Conservation (phyloP, 352 stramenopile genomes). For the Phytopythium aichiense region DNA sequence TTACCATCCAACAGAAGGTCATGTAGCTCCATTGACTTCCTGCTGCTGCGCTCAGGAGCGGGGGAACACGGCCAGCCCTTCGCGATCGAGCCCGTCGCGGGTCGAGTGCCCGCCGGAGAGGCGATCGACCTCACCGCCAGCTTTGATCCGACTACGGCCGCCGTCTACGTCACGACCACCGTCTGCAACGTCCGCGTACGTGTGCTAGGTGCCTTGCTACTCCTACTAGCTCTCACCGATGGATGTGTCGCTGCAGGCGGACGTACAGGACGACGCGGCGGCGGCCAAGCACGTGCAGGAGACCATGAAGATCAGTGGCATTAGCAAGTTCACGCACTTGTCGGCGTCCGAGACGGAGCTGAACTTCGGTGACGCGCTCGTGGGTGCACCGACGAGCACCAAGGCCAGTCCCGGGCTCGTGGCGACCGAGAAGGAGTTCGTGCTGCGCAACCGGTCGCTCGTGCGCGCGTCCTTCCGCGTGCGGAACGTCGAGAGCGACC, state of each 20-base stretch:
- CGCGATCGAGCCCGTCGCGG: slow-evolving; percentile 60
- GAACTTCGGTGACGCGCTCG: slow-evolving; percentile 82
- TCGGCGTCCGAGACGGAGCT: slow-evolving; percentile 71
- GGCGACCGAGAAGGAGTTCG: slow-evolving; percentile 72
- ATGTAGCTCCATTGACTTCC: background rate
- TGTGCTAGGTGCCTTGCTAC: background rate
- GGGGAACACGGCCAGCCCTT: slow-evolving; percentile 74
- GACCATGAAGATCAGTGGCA: slow-evolving; percentile 83
- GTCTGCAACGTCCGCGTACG: slow-evolving; percentile 55
- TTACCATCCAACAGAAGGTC: background rate
- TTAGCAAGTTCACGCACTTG: slow-evolving; percentile 90
- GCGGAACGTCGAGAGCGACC: slow-evolving; percentile 73
- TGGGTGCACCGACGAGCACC: slow-evolving; percentile 42
- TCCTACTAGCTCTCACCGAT: background rate
- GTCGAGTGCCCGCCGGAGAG: slow-evolving; percentile 58
- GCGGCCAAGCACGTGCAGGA: slow-evolving; percentile 23
- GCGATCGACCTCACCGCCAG: slow-evolving; percentile 64
- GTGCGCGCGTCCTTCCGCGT: slow-evolving; percentile 84
- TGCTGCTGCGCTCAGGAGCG: slow-evolving; percentile 18
- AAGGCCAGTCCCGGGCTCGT: slow-evolving; percentile 12
- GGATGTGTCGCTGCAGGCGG: background rate
- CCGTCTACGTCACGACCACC: slow-evolving; percentile 85
- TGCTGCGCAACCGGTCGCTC: slow-evolving; percentile 88
- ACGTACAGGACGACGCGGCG: background rate
- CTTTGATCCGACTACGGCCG: slow-evolving; percentile 65